These are phyloP conservation scores for Hapsidospora chrysogenum DNA, from an alignment of 495 filamentous ascomycete species.

Conservation along the genomic window DNA sequence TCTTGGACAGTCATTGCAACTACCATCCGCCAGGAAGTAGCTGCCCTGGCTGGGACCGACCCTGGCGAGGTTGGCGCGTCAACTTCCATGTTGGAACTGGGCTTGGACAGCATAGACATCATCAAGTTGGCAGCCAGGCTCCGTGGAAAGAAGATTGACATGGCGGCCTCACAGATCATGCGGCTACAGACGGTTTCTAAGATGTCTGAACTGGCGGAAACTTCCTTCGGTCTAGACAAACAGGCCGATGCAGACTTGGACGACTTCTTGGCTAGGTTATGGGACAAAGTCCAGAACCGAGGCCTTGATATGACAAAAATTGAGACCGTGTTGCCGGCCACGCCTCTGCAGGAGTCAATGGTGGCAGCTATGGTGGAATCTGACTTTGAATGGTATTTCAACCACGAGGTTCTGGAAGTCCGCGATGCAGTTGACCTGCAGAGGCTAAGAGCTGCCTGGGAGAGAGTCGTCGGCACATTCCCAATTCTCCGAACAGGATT, in stretches of 20 bases:
- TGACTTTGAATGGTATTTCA: constrained; percentile 56
- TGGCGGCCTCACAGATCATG: constrained; percentile 55
- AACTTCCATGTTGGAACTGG: constrained; percentile 45
- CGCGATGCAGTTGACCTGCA: constrained; percentile 26
- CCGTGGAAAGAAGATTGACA: constrained; percentile 34
- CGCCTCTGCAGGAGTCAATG: constrained; percentile 72
- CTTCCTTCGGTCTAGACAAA: not conserved
- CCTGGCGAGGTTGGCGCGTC: constrained; percentile 28
- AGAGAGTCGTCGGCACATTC: constrained; percentile 32
- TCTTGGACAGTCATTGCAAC: constrained; percentile 34
- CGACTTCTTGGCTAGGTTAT: not conserved
- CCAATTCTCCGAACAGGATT: constrained; percentile 68
- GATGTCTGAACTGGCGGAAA: constrained; percentile 1
- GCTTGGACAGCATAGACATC: constrained; percentile 52
- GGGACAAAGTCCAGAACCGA: constrained; percentile 1
- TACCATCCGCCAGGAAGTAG: constrained; percentile 39
- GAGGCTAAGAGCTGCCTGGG: constrained; percentile 43
- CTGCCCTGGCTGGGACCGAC: constrained; percentile 36
- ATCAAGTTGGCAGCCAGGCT: constrained; percentile 53
- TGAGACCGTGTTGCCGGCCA: constrained; percentile 41
- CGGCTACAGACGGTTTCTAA: constrained; percentile 41
- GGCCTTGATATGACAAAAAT: constrained; percentile 11
- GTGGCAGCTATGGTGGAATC: constrained; percentile 57
- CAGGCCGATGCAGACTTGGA: not conserved
- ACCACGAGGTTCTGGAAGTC: constrained; percentile 51